Conservation (phyloP, 495 filamentous ascomycete species). For the Penicillium angulare region DNA sequence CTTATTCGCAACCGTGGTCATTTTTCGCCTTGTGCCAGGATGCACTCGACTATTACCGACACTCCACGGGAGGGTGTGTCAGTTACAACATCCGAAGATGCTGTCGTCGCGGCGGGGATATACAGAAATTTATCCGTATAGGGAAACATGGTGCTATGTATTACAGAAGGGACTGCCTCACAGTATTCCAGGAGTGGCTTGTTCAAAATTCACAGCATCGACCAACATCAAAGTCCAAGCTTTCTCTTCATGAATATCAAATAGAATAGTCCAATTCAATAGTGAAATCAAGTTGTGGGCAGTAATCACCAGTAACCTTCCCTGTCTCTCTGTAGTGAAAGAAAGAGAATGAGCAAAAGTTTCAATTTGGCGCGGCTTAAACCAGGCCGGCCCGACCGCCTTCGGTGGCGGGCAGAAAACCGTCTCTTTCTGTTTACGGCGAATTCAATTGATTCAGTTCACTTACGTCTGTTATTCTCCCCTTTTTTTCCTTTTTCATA, state of each 20-base stretch:
- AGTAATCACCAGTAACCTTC: too few relatives aligned
- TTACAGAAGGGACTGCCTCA: not conserved
- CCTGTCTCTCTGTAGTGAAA: not conserved
- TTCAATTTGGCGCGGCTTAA: conserved; percentile 13
- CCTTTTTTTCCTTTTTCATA: not conserved
- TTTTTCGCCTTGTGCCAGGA: conserved; percentile 54
- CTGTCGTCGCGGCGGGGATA: conserved; percentile 55
- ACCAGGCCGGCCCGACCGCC: conserved; percentile 10
- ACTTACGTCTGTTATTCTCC: not conserved
- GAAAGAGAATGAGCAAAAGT: conserved; percentile 4
- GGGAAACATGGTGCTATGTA: not conserved
- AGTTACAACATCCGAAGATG: conserved; percentile 54
- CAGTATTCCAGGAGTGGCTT: too few relatives aligned
- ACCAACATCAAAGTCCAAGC: conserved; percentile 6
- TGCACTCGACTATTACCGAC: conserved; percentile 53
- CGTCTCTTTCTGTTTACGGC: conserved; percentile 18
- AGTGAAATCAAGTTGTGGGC: too few relatives aligned
- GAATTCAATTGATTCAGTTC: not conserved
- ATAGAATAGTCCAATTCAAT: not conserved
- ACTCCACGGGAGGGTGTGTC: conserved; percentile 44
- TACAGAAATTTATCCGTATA: not conserved
- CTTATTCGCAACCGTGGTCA: conserved; percentile 81
- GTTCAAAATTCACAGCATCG: not conserved
- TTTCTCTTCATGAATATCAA: too few relatives aligned
- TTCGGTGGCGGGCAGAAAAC: conserved; percentile 13